These are phyloP conservation scores for Peronospora destructor DNA, from an alignment of 352 stramenopile genomes.

Conservation along the genomic window DNA sequence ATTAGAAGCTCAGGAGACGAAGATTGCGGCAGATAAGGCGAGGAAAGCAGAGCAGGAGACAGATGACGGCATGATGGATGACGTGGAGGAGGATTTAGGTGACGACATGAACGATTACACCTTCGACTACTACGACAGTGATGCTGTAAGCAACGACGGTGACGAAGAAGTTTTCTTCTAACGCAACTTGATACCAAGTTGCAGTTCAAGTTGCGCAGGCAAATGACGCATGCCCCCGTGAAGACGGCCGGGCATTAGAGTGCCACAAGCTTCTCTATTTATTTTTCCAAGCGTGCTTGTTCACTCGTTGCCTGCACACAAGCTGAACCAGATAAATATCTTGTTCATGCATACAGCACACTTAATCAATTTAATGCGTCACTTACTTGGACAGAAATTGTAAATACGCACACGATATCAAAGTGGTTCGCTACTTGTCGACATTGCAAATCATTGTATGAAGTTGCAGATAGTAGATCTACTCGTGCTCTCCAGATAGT, in stretches of 20 bases:
- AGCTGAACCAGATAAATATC: constrained; percentile 20
- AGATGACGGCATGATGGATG: constrained; percentile 52
- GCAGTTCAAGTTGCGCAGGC: constrained; percentile 3
- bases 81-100: constrained; percentile 61
- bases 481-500: constrained; percentile 54
- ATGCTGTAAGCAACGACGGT: constrained; percentile 55
- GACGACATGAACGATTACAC: constrained; percentile 81
- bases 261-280: constrained; percentile 26
- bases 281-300: constrained; percentile 1
- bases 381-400: constrained; percentile 3
- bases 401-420: constrained; percentile 14
- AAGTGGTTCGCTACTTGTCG: constrained; percentile 6
- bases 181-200: neutral
- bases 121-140: constrained; percentile 76
- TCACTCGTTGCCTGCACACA: constrained; percentile 8
- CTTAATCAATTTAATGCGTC: neutral
- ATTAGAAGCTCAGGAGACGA: constrained; percentile 60
- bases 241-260: constrained; percentile 20
- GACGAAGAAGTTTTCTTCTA: constrained; percentile 79
- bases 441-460: constrained; percentile 23
- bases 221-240: constrained; percentile 18
- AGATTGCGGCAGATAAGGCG: constrained; percentile 36
- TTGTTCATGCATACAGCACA: constrained; percentile 12
- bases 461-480: constrained; percentile 11
- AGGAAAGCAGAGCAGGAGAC: constrained; percentile 36